Base-by-base conservation (phyloP, 805 yeast species). In the Cyberlindnera maclurae region DNA sequence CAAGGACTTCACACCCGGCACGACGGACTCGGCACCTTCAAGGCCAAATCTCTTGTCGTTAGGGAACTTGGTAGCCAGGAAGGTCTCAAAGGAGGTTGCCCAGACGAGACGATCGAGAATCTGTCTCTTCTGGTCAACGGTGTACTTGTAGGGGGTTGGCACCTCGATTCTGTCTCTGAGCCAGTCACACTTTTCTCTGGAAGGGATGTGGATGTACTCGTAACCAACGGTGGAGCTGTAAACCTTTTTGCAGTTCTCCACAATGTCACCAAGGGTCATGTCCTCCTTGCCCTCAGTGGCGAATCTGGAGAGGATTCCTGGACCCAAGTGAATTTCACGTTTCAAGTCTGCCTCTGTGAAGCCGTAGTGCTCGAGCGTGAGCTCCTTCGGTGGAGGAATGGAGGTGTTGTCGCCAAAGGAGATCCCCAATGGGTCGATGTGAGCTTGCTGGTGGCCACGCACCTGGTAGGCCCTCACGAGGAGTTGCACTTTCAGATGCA, bases 401-500 rank as follows among this genome's bases (percentile, higher is more conserved):
- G 59, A 46, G 44, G 64, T 55, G 55, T 75, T 76, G 55, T 77
- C 84, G 52, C 93, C 97, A 58, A 79, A 85, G 15, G 89, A 77
- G 57, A 90, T 83, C 28, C 83, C 90, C 58, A 93, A 70, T n/a
- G 99, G 99, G 64, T 93, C 99, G 45, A 88, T 81, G 54, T 79
- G 82, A 33, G 97, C 97, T 69, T 85, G 86, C 63, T 81, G 83
- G 64, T 93, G 99, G 51, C 98, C 99, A 65, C 97, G 80, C 38
- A 93, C 98, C 70, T 93, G 98, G 68, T 89, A 93, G 24, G 98
- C 98, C 64, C 99, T 84, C 47, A 94, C 97, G 54, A 93, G 73
- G 53, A 93, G 76, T 72, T 93, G 99, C 13, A 88, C 94, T 64
- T 93, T 93, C 71, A 93, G 76, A 63, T 93, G 97, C 46, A 85